Evolutionary conservation across 768 basidiomycete genomes (phyloP).

Genomic region (Boletus subcaerulescens): DNA sequence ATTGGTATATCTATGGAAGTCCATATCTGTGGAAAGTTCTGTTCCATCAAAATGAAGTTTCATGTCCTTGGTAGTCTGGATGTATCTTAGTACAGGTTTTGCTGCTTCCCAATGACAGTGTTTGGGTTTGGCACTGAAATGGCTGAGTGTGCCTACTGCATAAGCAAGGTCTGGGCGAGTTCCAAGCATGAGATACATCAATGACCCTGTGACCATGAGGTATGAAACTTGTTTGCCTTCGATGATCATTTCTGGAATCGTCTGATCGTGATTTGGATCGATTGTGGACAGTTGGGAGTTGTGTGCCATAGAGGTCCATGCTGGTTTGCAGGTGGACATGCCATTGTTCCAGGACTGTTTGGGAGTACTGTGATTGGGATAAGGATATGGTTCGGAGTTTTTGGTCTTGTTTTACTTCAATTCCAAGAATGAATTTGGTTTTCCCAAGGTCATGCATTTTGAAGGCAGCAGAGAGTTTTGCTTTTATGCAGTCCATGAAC

Average conservation of each 20-base stretch:
- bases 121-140: too few species aligned
- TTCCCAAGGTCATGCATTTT: slow-evolving; percentile 4
- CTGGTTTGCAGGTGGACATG: background rate
- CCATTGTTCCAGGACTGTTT: slow-evolving; percentile 12
- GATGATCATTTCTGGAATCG: too few species aligned
- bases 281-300: background rate
- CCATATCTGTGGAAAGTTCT: background rate
- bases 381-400: slow-evolving; percentile 25
- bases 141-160: too few species aligned
- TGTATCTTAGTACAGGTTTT: background rate
- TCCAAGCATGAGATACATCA: background rate
- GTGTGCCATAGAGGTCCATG: slow-evolving; percentile 8
- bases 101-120: background rate
- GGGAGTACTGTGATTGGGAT: slow-evolving; percentile 26
- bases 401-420: slow-evolving; percentile 29
- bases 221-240: too few species aligned
- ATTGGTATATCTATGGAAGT: background rate
- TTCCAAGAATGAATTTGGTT: slow-evolving; percentile 28
- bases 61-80: background rate
- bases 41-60: background rate
- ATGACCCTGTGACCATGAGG: background rate
- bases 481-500: too few species aligned
- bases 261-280: background rate
- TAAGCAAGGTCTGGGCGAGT: too few species aligned
- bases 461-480: too few species aligned